Conservation (phyloP, 441 rosid species). For the Brassica hybrid region DNA sequence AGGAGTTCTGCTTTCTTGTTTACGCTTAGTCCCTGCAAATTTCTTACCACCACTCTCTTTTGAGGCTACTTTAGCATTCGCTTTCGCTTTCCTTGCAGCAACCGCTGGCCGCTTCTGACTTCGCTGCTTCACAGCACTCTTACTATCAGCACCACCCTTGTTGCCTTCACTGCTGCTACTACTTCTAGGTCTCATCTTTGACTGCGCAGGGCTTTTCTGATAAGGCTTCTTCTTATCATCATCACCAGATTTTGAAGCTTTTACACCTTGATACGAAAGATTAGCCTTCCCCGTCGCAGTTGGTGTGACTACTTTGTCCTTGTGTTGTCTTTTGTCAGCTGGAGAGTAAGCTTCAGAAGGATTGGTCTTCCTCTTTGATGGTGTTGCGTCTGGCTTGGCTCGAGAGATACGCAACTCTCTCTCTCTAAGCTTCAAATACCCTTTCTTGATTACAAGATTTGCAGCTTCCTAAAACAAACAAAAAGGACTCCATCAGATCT, state of each 20-base stretch:
- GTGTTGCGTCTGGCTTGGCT: conserved; percentile 64
- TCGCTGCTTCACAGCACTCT: conserved; percentile 42
- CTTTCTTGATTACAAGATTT: conserved; percentile 64
- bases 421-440: conserved; percentile 73
- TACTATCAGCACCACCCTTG: conserved; percentile 28
- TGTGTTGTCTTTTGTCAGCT: conserved; percentile 51
- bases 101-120: conserved; percentile 78
- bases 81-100: conserved; percentile 77
- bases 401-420: conserved; percentile 73
- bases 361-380: conserved; percentile 66
- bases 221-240: conserved; percentile 51
- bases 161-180: conserved; percentile 35
- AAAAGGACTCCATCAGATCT: conserved; percentile 1
- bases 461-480: conserved; percentile 70
- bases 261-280: conserved; percentile 81
- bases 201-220: conserved; percentile 44
- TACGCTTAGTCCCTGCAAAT: conserved; percentile 72
- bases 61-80: conserved; percentile 43
- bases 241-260: conserved; percentile 68
- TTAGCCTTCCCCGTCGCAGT: conserved; percentile 46
- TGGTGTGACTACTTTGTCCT: conserved; percentile 52
- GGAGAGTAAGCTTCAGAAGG: conserved; percentile 48
- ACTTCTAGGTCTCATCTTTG: conserved; percentile 47
- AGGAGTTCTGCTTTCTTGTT: conserved; percentile 65
- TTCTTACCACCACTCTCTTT: conserved; percentile 47